These are phyloP conservation scores for Starmerella khaoyaiensis DNA, from an alignment of 805 yeast genomes.

Conservation along the genomic window DNA sequence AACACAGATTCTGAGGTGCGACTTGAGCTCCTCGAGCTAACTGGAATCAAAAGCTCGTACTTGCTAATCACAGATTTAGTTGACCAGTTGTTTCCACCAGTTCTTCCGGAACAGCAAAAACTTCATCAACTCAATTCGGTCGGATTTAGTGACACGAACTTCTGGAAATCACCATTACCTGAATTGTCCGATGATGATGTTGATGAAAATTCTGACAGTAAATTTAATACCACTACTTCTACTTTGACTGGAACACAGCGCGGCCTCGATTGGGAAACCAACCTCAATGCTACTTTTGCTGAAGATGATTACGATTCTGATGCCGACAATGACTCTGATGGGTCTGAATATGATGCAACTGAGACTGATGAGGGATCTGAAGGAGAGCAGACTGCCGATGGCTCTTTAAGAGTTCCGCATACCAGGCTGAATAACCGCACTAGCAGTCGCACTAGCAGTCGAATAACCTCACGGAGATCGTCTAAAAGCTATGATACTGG, in stretches of 20 bases:
- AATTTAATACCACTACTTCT: neutral
- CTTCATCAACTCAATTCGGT: conserved; percentile 26
- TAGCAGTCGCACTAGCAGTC: too few relatives aligned
- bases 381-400: too few relatives aligned
- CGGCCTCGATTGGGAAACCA: conserved; percentile 28
- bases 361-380: too few relatives aligned
- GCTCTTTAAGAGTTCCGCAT: too few relatives aligned
- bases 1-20: conserved; percentile 95
- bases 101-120: conserved; percentile 23
- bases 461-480: too few relatives aligned
- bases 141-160: conserved; percentile 74
- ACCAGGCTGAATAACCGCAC: too few relatives aligned
- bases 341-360: too few relatives aligned
- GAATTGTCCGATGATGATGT: conserved; percentile 30
- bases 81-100: conserved; percentile 95
- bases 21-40: conserved; percentile 87
- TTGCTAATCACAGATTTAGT: conserved; percentile 84
- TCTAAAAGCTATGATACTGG: too few relatives aligned
- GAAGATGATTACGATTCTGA: conserved; percentile 25
- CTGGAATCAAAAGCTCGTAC: conserved; percentile 82
- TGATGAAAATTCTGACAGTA: conserved; percentile 4
- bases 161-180: conserved; percentile 75
- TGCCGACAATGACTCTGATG: conserved; percentile 11
- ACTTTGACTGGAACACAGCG: conserved; percentile 18
- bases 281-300: conserved; percentile 21